These are phyloP conservation scores for Venturia nashicola DNA, from an alignment of 2,329 filamentous ascomycete genomes.

Conservation along the genomic window DNA sequence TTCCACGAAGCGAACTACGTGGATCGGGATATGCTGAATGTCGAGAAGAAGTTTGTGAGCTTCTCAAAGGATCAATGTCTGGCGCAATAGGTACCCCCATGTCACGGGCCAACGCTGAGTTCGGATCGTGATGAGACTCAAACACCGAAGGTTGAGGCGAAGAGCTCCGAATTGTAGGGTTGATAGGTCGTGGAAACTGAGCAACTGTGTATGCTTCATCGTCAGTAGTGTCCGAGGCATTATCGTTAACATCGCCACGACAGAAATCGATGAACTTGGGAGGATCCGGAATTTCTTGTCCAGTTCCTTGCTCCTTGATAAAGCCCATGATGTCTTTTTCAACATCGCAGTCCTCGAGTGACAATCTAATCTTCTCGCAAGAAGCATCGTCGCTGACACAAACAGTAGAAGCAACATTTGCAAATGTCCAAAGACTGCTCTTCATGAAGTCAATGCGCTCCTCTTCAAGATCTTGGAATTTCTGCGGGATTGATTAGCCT, in stretches of 20 bases:
- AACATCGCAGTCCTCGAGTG: conserved; percentile 89
- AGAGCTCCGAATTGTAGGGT: conserved; percentile 88
- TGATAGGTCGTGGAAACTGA: conserved; percentile 89
- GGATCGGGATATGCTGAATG: conserved; percentile 1
- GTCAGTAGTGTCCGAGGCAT: conserved; percentile 69
- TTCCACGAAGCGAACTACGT: neutral
- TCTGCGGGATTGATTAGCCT: conserved; percentile 35
- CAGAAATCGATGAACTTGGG: conserved; percentile 99
- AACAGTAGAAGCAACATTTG: conserved; percentile 92
- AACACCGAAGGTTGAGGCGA: conserved; percentile 90
- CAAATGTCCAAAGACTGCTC: conserved; percentile 95
- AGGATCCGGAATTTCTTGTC: conserved; percentile 92
- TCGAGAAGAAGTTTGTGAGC: neutral
- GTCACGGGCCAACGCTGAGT: conserved; percentile 58
- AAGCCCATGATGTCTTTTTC: conserved; percentile 87
- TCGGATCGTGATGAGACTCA: conserved; percentile 82
- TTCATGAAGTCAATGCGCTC: conserved; percentile 95
- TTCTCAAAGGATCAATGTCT: conserved; percentile 3
- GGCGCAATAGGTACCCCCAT: conserved; percentile 32
- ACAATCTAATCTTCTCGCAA: conserved; percentile 90
- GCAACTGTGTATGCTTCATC: conserved; percentile 89
- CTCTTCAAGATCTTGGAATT: conserved; percentile 98
- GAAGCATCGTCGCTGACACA: conserved; percentile 95
- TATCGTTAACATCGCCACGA: conserved; percentile 71
- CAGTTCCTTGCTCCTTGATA: conserved; percentile 80